phyloP scores from a whole-genome alignment of 495 filamentous ascomycete species.

The Hypoxylon rickii region DNA sequence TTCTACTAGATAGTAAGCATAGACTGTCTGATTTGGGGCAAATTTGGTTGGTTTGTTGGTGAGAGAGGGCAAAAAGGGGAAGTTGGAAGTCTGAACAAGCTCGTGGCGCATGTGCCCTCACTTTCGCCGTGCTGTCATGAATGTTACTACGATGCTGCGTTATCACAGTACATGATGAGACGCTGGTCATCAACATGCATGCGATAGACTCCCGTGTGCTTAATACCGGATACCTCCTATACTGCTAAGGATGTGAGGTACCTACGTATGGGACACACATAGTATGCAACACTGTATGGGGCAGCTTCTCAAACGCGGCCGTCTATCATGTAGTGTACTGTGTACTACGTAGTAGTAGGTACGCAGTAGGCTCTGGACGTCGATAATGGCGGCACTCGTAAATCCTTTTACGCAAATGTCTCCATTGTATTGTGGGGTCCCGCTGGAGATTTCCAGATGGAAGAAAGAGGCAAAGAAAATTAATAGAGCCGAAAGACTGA shows the following conservation, averaged over 20 bases:
- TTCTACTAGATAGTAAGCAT: too few relatives aligned
- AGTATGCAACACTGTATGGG: slow-evolving; percentile 10
- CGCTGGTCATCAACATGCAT: slow-evolving; percentile 27
- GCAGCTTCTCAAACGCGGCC: slow-evolving; percentile 6
- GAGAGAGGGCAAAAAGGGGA: slow-evolving; percentile 1
- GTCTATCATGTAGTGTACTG: too few relatives aligned
- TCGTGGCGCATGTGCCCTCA: slow-evolving; percentile 12
- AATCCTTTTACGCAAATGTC: slow-evolving; percentile 21
- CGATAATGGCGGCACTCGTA: slow-evolving; percentile 31
- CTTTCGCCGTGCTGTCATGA: slow-evolving; percentile 5
- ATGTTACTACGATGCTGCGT: slow-evolving; percentile 19
- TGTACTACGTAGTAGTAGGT: too few relatives aligned
- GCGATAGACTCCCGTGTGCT: too few relatives aligned
- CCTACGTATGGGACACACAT: too few relatives aligned
- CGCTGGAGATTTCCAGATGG: slow-evolving; percentile 24
- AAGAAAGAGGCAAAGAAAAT: not conserved
- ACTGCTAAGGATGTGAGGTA: too few relatives aligned
- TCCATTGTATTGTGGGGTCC: slow-evolving; percentile 28
- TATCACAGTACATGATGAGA: slow-evolving; percentile 29
- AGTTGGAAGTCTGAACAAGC: slow-evolving; percentile 28
- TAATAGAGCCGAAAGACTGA: not conserved
- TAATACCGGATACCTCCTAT: too few relatives aligned
- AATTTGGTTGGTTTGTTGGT: not conserved
- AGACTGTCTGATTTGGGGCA: not conserved
- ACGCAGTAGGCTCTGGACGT: slow-evolving; percentile 26